Evolutionary conservation across 768 basidiomycete genomes (phyloP).

Genomic region (Calvatia gigantea): DNA sequence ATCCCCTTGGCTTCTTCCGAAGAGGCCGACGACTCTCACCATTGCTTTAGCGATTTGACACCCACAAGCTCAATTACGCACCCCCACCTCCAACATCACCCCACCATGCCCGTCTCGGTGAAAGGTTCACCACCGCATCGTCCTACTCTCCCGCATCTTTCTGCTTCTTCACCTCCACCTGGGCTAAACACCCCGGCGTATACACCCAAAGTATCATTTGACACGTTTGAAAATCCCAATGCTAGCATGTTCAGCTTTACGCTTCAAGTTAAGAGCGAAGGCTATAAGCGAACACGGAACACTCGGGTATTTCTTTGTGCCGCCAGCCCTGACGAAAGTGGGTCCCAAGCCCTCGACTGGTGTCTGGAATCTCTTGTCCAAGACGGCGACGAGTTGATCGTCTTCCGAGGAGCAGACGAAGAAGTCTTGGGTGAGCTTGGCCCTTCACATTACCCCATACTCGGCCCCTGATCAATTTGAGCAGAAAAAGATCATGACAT

Average conservation of each 20-base stretch:
- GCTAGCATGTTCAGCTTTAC: conserved; percentile 89
- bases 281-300: conserved; percentile 68
- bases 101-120: not conserved
- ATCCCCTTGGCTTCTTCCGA: conserved; percentile 3
- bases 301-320: conserved; percentile 92
- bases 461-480: not conserved
- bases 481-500: conserved; percentile 73
- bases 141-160: conserved; percentile 1
- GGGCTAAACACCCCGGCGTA: conserved; percentile 29
- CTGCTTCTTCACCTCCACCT: conserved; percentile 13
- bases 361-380: conserved; percentile 79
- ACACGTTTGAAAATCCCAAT: conserved; percentile 80
- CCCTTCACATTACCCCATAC: not conserved
- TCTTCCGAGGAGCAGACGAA: conserved; percentile 86
- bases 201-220: conserved; percentile 78
- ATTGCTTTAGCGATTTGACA: conserved; percentile 9
- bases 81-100: not conserved
- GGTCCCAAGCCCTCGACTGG: conserved; percentile 89
- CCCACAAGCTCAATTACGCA: conserved; percentile 11
- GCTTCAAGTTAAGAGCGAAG: conserved; percentile 78
- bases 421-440: conserved; percentile 67
- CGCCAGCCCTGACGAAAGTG: conserved; percentile 84
- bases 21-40: conserved; percentile 9
- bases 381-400: conserved; percentile 90
- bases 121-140: conserved; percentile 15